phyloP scores from a whole-genome alignment of 1,284 basidiomycete species.

The Trichosporon inkin region DNA sequence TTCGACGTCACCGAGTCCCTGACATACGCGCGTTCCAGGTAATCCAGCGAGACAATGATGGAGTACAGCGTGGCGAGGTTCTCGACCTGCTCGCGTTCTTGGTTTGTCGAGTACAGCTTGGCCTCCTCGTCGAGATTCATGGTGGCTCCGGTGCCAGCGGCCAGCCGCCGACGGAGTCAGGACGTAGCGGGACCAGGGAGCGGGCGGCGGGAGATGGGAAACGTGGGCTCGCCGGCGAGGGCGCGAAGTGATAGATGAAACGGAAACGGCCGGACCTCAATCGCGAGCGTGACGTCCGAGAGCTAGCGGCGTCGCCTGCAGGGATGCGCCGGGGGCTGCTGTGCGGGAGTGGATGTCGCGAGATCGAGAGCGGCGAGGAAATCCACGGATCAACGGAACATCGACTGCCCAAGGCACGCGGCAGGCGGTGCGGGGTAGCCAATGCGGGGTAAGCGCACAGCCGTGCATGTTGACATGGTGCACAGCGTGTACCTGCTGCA shows the following conservation, averaged over 20 bases:
- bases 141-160: not conserved
- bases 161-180: not conserved
- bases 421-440: not conserved
- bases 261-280: not conserved
- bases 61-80: slow-evolving; percentile 86
- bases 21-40: slow-evolving; percentile 92
- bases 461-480: too few relatives aligned
- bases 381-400: slow-evolving; percentile 1
- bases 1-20: slow-evolving; percentile 83
- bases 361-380: not conserved
- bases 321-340: not conserved
- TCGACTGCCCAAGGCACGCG: not conserved
- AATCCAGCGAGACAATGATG: slow-evolving; percentile 86
- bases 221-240: too few relatives aligned
- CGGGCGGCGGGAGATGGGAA: not conserved
- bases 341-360: not conserved
- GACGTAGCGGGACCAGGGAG: not conserved
- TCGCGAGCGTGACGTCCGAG: not conserved
- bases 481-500: not conserved
- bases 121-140: slow-evolving; percentile 79
- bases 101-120: slow-evolving; percentile 78
- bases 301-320: not conserved
- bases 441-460: slow-evolving; percentile 5
- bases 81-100: slow-evolving; percentile 84
- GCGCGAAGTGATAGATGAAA: not conserved